Conservation (phyloP, 2,329 filamentous ascomycete species). For the Hawksworthiomyces lignivorus region DNA sequence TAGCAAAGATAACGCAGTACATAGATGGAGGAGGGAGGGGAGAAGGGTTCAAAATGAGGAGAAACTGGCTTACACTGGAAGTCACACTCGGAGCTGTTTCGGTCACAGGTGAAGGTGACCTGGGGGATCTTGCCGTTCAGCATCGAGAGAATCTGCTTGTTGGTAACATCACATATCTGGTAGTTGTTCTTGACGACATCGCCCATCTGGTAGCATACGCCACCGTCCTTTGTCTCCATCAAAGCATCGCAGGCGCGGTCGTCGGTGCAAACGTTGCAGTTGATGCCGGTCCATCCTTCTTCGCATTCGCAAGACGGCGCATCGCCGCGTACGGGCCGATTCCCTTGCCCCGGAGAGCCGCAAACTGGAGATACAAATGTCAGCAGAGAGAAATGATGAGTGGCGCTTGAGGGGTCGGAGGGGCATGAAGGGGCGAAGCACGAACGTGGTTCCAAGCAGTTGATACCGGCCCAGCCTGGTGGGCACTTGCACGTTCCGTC, state of each 20-base stretch:
- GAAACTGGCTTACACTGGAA: constrained; percentile 68
- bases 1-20: no score
- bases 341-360: constrained; percentile 75
- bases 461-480: constrained; percentile 85
- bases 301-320: constrained; percentile 65
- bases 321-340: constrained; percentile 63
- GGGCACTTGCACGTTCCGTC: constrained; percentile 93
- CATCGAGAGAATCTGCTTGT: constrained; percentile 83
- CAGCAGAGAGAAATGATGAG: background rate
- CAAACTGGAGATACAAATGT: constrained; percentile 48
- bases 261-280: constrained; percentile 90
- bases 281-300: constrained; percentile 92
- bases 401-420: no score
- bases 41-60: background rate
- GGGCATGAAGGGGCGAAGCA: constrained; percentile 4
- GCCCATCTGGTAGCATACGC: constrained; percentile 86
- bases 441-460: constrained; percentile 76
- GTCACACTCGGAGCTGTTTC: constrained; percentile 68
- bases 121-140: constrained; percentile 80
- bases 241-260: constrained; percentile 79
- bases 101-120: constrained; percentile 88
- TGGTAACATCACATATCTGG: constrained; percentile 97
- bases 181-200: constrained; percentile 90
- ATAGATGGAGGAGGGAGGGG: background rate
- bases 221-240: constrained; percentile 74